Evolutionary conservation across 2,329 filamentous ascomycete species (phyloP).

Genomic region (Plenodomus lindquistii): DNA sequence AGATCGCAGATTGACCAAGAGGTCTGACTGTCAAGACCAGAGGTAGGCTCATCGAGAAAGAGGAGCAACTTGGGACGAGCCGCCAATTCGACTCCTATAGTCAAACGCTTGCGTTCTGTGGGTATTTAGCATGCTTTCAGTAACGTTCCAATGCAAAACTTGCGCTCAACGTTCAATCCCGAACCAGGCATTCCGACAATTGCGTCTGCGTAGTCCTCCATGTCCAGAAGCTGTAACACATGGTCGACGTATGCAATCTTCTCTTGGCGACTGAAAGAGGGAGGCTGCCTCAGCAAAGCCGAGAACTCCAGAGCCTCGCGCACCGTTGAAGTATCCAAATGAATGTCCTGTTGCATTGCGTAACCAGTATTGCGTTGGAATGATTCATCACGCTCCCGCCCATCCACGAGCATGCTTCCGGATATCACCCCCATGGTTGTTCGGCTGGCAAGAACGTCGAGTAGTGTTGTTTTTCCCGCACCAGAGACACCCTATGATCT

Average conservation of each 20-base stretch:
- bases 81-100: slow-evolving; percentile 57
- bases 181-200: slow-evolving; percentile 18
- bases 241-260: slow-evolving; percentile 22
- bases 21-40: slow-evolving; percentile 69
- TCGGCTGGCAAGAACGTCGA: slow-evolving; percentile 68
- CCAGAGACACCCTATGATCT: slow-evolving; percentile 71
- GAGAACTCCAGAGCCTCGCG: slow-evolving; percentile 45
- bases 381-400: slow-evolving; percentile 62
- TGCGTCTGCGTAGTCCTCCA: slow-evolving; percentile 25
- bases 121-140: slow-evolving; percentile 1
- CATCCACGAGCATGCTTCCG: slow-evolving; percentile 33
- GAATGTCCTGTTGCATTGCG: slow-evolving; percentile 68
- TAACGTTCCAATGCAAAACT: slow-evolving; percentile 33
- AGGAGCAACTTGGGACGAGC: slow-evolving; percentile 36
- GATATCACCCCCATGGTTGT: slow-evolving; percentile 33
- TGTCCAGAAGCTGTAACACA: slow-evolving; percentile 15
- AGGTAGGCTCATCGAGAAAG: slow-evolving; percentile 67
- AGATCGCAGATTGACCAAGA: slow-evolving; percentile 71
- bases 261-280: slow-evolving; percentile 16
- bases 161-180: slow-evolving; percentile 51
- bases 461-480: slow-evolving; percentile 84
- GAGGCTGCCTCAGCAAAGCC: slow-evolving; percentile 43
- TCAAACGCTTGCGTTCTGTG: slow-evolving; percentile 63
- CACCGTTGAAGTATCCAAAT: slow-evolving; percentile 35
- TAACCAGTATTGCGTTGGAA: slow-evolving; percentile 91